These are phyloP conservation scores for Fraxinus nigra DNA, from an alignment of 305 asterid genomes.

Conservation along the genomic window DNA sequence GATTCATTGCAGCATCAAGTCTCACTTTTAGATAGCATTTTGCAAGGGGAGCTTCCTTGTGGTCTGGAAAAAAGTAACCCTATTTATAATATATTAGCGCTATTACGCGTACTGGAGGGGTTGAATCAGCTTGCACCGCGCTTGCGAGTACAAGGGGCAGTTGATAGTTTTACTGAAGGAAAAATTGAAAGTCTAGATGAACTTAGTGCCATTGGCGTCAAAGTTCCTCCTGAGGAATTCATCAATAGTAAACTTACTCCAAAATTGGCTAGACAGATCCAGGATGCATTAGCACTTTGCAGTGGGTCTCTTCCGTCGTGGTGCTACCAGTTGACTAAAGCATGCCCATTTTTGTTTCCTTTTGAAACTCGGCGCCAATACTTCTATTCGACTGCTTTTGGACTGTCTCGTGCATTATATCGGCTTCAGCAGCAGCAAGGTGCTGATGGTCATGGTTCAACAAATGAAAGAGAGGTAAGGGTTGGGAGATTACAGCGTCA, in stretches of 20 bases:
- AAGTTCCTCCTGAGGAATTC: constrained; percentile 63
- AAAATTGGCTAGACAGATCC: constrained; percentile 86
- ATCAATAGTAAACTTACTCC: constrained; percentile 88
- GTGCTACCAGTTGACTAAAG: constrained; percentile 95
- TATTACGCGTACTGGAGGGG: constrained; percentile 83
- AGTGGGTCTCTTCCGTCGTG: constrained; percentile 95
- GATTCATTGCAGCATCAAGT: constrained; percentile 45
- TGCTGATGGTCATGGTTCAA: constrained; percentile 79
- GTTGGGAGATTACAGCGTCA: constrained; percentile 89
- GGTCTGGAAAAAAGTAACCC: constrained; percentile 83
- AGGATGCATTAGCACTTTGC: constrained; percentile 96
- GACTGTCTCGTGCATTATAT: constrained; percentile 86
- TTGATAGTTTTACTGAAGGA: constrained; percentile 77
- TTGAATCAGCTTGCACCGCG: constrained; percentile 92
- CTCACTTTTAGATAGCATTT: constrained; percentile 85
- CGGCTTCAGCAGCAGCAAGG: constrained; percentile 99
- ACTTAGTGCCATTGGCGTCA: constrained; percentile 43
- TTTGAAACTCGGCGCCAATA: constrained; percentile 98
- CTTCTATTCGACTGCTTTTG: constrained; percentile 97
- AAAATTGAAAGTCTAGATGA: constrained; percentile 54
- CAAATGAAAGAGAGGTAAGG: constrained; percentile 78
- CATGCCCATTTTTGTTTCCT: constrained; percentile 96
- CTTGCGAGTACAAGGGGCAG: constrained; percentile 51
- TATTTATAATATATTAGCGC: constrained; percentile 77
- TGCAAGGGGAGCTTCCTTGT: constrained; percentile 93